Conservation (phyloP, 805 yeast genomes). For the Kodamaea sagamina region DNA sequence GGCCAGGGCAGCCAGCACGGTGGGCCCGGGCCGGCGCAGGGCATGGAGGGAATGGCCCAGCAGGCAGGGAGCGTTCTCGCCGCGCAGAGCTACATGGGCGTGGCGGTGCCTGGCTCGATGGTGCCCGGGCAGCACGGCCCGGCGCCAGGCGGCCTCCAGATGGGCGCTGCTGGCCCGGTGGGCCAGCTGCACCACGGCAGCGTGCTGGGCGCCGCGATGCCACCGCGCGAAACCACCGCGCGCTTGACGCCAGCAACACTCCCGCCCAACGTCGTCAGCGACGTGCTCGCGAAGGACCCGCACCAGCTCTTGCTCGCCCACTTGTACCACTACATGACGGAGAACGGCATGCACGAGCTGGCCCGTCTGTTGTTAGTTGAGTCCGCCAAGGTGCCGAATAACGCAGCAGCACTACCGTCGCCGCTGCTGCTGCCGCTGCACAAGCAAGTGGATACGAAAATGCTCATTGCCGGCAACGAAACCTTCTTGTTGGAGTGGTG, state of each 20-base stretch:
- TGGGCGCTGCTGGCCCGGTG: too few relatives aligned
- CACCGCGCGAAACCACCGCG: not conserved
- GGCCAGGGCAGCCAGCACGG: not conserved
- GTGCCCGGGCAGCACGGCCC: not conserved
- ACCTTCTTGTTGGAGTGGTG: conserved; percentile 60
- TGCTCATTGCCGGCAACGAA: conserved; percentile 39
- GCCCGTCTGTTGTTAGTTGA: conserved; percentile 51
- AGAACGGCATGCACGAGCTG: conserved; percentile 50
- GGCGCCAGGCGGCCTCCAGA: too few relatives aligned
- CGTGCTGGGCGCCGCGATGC: too few relatives aligned
- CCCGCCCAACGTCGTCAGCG: conserved; percentile 15
- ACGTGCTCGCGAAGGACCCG: conserved; percentile 42
- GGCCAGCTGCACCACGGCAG: too few relatives aligned
- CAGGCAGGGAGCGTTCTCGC: too few relatives aligned
- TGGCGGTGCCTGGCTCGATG: too few relatives aligned
- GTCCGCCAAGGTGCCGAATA: conserved; percentile 40
- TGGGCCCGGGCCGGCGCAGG: not conserved
- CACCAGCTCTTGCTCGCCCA: conserved; percentile 54
- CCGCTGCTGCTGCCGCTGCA: conserved; percentile 3
- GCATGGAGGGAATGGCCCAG: not conserved
- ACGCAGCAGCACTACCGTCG: conserved; percentile 4
- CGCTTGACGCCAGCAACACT: conserved; percentile 6
- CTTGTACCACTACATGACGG: conserved; percentile 50
- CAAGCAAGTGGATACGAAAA: conserved; percentile 20
- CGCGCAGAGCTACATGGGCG: not conserved